Base-by-base conservation (phyloP, 2,329 filamentous ascomycete genomes). In the Hypoxylon sp. region DNA sequence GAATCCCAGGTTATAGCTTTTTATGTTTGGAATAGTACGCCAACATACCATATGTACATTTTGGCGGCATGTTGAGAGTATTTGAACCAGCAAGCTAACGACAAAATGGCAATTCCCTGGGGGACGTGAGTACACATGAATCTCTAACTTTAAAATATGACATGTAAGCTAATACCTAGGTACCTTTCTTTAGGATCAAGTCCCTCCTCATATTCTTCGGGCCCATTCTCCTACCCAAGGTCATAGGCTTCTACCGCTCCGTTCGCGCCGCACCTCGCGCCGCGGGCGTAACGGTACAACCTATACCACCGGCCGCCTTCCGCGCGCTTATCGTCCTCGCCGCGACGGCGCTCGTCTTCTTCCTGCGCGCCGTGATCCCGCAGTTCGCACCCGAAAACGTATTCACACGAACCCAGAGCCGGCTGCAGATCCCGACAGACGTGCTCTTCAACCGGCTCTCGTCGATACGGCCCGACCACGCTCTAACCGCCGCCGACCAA, bases 371-470 rank as follows among this genome's bases (percentile, higher is more conserved):
- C 61, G 89, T 90, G 62, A 88, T 90, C 0, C 89, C 92, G 0
- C 68, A 79, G 61, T 89, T 93, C 73, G 81, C 86, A 5, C 90
- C 91, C 4, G 88, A 92, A 75, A 97, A 97, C 79, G 81, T 98
- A 76, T 97, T 98, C 82, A 74, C 78, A 28, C 77, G 82, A 17
- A 97, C 94, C 0, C 83, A 88, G 59, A 95, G 92, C 52, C 91
- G 94, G 32, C 87, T 98, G 17, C 91, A 93, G 72, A 94, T 91
- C 43, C 89, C 93, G n/a, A 89, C 87, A 43, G 91, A 94, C 73
- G 89, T 96, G 32, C 84, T 98, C 64, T 95, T 97, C 78, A 87
- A 85, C 62, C 91, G 94, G 15, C 84, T 98, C 8, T 78, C 84
- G 3, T 76, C 83, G 1, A 73, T 89, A 1, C 85, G 89, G 0